A percentile compares a stretch with the other conserved stretches of the same genome.
Conservation (phyloP, 2,329 filamentous ascomycete species). For the Calonectria montana region DNA sequence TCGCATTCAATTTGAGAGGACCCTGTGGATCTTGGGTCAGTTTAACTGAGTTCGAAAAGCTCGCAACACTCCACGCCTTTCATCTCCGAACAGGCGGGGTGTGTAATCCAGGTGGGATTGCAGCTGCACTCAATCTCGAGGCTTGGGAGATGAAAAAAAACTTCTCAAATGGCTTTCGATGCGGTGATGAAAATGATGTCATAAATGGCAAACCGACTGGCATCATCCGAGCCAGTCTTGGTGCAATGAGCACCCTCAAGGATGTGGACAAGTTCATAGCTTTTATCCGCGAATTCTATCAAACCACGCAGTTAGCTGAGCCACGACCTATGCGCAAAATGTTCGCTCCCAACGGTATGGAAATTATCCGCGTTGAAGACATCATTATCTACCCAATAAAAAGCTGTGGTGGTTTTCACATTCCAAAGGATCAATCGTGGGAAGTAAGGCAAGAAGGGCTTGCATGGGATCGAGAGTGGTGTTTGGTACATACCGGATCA, state of each 20-base stretch:
- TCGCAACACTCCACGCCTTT: neutral
- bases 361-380: conserved; percentile 60
- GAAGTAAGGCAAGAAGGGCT: conserved; percentile 84
- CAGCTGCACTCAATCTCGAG: neutral
- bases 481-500: conserved; percentile 87
- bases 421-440: conserved; percentile 76
- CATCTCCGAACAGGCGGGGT: neutral
- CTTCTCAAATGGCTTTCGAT: neutral
- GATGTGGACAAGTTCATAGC: neutral
- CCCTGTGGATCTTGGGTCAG: neutral
- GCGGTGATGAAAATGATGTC: neutral
- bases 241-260: neutral
- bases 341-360: neutral
- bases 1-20: neutral
- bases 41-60: neutral
- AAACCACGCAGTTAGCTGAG: neutral
- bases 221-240: neutral
- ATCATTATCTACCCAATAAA: conserved; percentile 92
- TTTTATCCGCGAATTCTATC: neutral
- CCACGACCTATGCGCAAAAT: neutral
- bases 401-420: conserved; percentile 83
- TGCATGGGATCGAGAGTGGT: conserved; percentile 97
- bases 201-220: neutral
- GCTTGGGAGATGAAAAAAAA: neutral
- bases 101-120: neutral